Evolutionary conservation across 495 filamentous ascomycete species (phyloP), one percentile per base, ranked within the genome.

Genomic region (Staphylotrichum tortipilum): DNA sequence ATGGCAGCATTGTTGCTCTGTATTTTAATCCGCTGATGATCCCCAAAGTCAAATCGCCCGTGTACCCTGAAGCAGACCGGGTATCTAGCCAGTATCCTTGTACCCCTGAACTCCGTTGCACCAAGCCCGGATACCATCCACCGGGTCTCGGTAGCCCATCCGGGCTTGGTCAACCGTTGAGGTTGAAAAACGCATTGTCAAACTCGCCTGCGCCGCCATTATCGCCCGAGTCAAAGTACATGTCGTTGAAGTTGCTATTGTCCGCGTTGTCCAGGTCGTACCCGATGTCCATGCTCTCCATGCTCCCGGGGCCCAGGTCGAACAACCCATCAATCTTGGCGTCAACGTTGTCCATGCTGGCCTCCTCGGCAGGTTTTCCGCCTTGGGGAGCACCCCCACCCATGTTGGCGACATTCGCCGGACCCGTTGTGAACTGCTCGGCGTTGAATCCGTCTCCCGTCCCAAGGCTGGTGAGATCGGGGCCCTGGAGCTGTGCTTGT

Each of bases 181-280:
- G 22, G 26, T 47, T 51, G 43, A 61, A 61, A 23, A 50, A 58
- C 9, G 56, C 51, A 21, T 69, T 57, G 42, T 74, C 66, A 53
- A 71, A 69, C 41, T 67, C 58, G 14, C 53, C 55, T 3, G 46
- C 55, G n/a, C 58, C 62, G 24, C 66, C 65, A 26, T 56, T 46
- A 44, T 66, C 65, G 42, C 64, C 64, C 15, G 55, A 56, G 48
- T 56, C 57, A 47, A 66, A 68, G 46, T 57, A 68, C 61, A 73
- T 60, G 52, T 74, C 65, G 36, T 71, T 66, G 44, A 74, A 72
- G 17, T 65, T 67, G 49, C 60, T 70, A 31, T 65, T 65, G 40
- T 68, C 64, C 1, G 58, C 62, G 24, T 46, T 38, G 24, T 52
- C 64, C 1, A 71, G 35, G 46, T 68, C 70, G 44, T 68, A 66